Base-by-base conservation (phyloP, 202 grass and related monocot genomes). In the Setaria viridis region DNA sequence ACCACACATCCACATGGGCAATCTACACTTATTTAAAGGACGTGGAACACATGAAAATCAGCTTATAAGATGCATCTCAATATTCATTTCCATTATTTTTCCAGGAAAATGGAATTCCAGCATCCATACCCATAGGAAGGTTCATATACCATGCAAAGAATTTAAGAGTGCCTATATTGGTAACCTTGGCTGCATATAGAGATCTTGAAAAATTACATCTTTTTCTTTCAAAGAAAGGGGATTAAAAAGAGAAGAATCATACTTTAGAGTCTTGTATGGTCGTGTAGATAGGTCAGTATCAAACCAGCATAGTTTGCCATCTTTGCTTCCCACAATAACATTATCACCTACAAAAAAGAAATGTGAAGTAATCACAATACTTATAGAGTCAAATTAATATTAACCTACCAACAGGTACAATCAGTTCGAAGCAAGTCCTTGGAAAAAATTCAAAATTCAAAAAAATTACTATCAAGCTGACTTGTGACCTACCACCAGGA, bases 291-390 rank as follows among this genome's bases (percentile, higher is more conserved):
- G 79, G 74, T 99, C 97, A 42, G 93, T 93, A 91, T 99, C 97
- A 60, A 99, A 99, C 97, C 97, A 99, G 53, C 97, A 97, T 72
- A 99, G 35, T 89, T 96, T 99, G 33, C 97, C 97, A 78, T 99
- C 97, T 87, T 87, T 97, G 87, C 97, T 99, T 62, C 97, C 97
- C 7, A 96, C 97, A 51, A 99, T 90, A 88, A 99, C 69, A 87
- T 99, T 95, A 88, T 97, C 97, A 80, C 97, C 97, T 99, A 84
- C 49, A 85, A 32, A 43, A 64, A 85, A 66, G 41, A 84, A 88
- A 76, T 72, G 10, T 15, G 17, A 80, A 81, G 16, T 67, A 13
- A 87, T 72, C 42, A 81, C 13, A 29, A 29, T 21, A 54, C 45
- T 25, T 56, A 84, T 53, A 32, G 4, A 70, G 37, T 64, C 39